Evolutionary conservation across 345 rosid genomes (phyloP).

Genomic region (Eucalyptus globulus): DNA sequence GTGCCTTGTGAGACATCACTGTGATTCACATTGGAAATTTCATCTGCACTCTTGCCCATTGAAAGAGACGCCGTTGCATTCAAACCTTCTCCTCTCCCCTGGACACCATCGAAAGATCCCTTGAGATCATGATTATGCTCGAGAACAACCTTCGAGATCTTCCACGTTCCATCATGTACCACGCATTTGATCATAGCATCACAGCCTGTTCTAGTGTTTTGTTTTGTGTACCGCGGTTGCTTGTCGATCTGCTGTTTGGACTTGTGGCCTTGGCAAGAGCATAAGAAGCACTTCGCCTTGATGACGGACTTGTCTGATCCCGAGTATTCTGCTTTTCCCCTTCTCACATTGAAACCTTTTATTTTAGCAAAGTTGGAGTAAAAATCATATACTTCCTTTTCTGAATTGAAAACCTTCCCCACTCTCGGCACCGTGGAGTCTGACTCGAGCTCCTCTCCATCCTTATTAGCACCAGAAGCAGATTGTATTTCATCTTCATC

Average conservation of each 20-base stretch:
- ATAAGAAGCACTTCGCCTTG: neutral
- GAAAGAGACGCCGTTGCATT: neutral
- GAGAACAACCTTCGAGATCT: neutral
- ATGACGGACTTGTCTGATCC: neutral
- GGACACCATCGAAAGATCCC: neutral
- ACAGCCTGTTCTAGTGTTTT: neutral
- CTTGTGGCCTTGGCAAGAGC: neutral
- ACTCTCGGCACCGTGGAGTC: rapidly evolving
- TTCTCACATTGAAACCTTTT: neutral
- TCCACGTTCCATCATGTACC: neutral
- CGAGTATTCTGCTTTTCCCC: neutral
- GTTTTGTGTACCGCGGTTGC: neutral
- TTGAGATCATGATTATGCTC: neutral
- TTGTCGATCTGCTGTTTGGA: neutral
- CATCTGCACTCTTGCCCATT: neutral
- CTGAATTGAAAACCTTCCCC: neutral
- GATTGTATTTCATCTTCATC: neutral
- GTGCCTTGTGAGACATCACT: neutral
- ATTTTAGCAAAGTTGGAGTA: neutral
- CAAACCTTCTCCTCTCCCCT: neutral
- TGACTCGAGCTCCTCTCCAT: no score
- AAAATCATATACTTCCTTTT: neutral
- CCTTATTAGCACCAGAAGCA: rapidly evolving
- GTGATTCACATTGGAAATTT: neutral
- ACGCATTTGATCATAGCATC: rapidly evolving